A percentile compares a stretch with the other conserved stretches of the same genome.
These are phyloP conservation scores for Rutstroemia sp. DNA, from an alignment of 2,329 filamentous ascomycete genomes.

Conservation along the genomic window DNA sequence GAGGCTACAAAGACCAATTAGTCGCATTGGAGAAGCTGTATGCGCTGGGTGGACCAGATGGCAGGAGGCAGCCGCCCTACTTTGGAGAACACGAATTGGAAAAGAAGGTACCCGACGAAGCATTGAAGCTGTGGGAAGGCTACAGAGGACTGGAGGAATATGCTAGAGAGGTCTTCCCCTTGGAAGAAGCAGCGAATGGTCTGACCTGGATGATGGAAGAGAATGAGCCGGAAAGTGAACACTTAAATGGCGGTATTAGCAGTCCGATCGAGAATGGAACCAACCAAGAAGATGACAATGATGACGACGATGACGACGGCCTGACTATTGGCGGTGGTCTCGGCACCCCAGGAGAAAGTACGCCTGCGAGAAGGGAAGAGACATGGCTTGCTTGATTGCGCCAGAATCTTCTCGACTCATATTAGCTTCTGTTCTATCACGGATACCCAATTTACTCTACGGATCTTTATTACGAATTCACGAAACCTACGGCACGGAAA, in stretches of 20 bases:
- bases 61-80: constrained; percentile 49
- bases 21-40: constrained; percentile 59
- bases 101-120: constrained; percentile 61
- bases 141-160: constrained; percentile 90
- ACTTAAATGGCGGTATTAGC: constrained; percentile 28
- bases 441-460: neutral
- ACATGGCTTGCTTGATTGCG: constrained; percentile 26
- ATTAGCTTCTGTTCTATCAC: no score
- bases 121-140: constrained; percentile 82
- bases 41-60: constrained; percentile 37
- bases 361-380: constrained; percentile 27
- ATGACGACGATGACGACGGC: constrained; percentile 43
- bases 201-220: constrained; percentile 79
- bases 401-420: neutral
- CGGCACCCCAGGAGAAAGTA: constrained; percentile 17
- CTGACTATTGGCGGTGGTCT: constrained; percentile 24
- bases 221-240: constrained; percentile 28
- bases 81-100: constrained; percentile 53
- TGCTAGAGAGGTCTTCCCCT: constrained; percentile 83
- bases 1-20: constrained; percentile 83
- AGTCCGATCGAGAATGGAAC: constrained; percentile 21
- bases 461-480: neutral
- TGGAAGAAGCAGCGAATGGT: constrained; percentile 92
- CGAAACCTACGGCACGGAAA: neutral
- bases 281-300: constrained; percentile 25